Base-by-base conservation (phyloP, 345 rosid species). In the Cardamine chenopodiifolia region DNA sequence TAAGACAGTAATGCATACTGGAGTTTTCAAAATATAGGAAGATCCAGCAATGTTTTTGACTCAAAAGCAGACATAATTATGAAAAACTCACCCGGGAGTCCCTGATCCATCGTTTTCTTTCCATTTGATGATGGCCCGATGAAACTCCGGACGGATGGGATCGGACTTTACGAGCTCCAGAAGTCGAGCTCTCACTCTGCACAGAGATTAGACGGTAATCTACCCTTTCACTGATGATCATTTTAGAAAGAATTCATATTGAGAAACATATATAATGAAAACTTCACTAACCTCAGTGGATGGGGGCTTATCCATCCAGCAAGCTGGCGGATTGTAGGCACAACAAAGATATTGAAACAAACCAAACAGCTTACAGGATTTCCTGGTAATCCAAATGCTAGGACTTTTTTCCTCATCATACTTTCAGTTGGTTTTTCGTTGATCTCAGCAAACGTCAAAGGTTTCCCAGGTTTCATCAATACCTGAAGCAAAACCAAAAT, bases 361-460 rank as follows among this genome's bases (percentile, higher is more conserved):
- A 92, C 98, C 60, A 92, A 70, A 80, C 98, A 84, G 89, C 99
- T 88, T 71, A 88, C 99, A 74, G 98, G 99, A 82, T 95, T 92
- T 79, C 99, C 99, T 23, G 99, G 99, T 74, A 95, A 85, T 28
- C 98, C 98, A 85, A 95, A 92, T 48, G 94, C 96, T 81, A 95
- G 91, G 67, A 87, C 81, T 83, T 82, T 89, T 56, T 82, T 82
- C 35, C 67, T 54, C 34, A 23, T 42, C 34, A 40, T 58, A 73
- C 81, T 80, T 26, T 79, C 78, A 42, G 71, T 55, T 62, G 76
- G 67, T 77, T 87, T 84, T 15, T 63, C 65, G 62, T 73, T 58
- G 60, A 95, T 83, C 76, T 88, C 93, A 25, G 94, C 98, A 85
- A 95, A 92, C 14, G 90, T 95, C 83, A 90, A 78, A 26, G 97